phyloP scores from a whole-genome alignment of 1,284 basidiomycete genomes.

The Phylloporus gajari region DNA sequence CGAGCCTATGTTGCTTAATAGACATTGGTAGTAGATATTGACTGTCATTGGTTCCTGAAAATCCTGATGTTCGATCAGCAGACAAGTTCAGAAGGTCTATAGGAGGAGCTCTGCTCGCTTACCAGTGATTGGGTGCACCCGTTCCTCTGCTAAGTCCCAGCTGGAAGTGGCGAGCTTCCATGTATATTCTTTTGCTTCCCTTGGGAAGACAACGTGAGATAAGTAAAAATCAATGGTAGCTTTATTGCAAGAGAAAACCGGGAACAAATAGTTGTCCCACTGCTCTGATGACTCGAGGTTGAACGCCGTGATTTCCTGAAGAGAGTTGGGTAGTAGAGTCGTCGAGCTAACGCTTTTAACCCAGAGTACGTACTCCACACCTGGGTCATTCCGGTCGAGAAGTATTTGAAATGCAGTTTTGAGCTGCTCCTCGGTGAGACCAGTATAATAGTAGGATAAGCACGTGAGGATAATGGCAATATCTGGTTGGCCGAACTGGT shows the following conservation, averaged over 20 bases:
- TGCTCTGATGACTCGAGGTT: slow-evolving; percentile 54
- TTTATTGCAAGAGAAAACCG: slow-evolving; percentile 50
- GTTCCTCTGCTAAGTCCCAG: slow-evolving; percentile 58
- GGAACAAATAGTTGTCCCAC: slow-evolving; percentile 41
- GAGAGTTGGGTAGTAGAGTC: no score
- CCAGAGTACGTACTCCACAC: slow-evolving; percentile 56
- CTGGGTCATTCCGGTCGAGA: slow-evolving; percentile 53
- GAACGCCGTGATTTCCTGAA: slow-evolving; percentile 43
- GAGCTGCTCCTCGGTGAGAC: slow-evolving; percentile 52
- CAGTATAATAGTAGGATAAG: slow-evolving; percentile 60
- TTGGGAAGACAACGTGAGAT: slow-evolving; percentile 31
- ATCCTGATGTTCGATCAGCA: slow-evolving; percentile 13
- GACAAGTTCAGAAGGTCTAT: no score
- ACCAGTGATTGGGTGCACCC: slow-evolving; percentile 18
- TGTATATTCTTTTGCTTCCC: slow-evolving; percentile 54
- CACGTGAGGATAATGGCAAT: slow-evolving; percentile 57
- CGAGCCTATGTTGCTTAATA: slow-evolving; percentile 23
- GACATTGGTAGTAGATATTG: slow-evolving; percentile 21
- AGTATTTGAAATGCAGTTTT: slow-evolving; percentile 48
- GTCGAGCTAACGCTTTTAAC: slow-evolving; percentile 37
- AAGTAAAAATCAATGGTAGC: slow-evolving; percentile 60
- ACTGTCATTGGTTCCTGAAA: slow-evolving; percentile 31
- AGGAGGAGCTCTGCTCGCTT: neutral
- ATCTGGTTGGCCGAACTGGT: slow-evolving; percentile 65
- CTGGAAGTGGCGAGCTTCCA: slow-evolving; percentile 56